Percentiles rank a stretch among this genome's conserved stretches.
Conservation (phyloP, 164 flowering plant genomes). For the Liriodendron chinense region DNA sequence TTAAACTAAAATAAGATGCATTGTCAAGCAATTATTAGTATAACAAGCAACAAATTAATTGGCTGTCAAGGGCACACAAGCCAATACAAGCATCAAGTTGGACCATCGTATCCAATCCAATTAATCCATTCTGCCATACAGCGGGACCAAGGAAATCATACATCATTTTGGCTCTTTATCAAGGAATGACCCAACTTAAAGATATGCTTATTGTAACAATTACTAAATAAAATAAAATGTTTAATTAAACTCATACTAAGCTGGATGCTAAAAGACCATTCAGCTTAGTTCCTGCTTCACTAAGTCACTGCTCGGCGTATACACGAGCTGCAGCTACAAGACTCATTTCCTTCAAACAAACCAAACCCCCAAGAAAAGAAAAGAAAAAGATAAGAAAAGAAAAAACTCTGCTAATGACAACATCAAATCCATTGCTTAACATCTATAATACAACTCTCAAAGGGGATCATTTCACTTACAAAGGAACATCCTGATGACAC, state of each 20-base stretch:
- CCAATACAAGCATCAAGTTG: too few species aligned
- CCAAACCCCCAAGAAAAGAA: not conserved
- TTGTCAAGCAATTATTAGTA: too few species aligned
- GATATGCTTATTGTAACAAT: not conserved
- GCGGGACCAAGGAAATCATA: not conserved
- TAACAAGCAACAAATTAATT: too few species aligned
- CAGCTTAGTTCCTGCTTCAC: constrained; percentile 11
- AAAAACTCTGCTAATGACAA: constrained; percentile 25
- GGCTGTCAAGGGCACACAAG: too few species aligned
- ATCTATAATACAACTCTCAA: constrained; percentile 27
- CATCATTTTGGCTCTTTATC: not conserved
- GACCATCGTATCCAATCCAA: too few species aligned
- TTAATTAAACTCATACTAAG: constrained; percentile 4
- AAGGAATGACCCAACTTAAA: not conserved
- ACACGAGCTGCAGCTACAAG: too few species aligned
- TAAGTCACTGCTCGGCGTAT: too few species aligned
- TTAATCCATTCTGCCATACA: too few species aligned
- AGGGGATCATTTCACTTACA: not conserved
- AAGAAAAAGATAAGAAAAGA: not conserved
- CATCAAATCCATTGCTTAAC: constrained; percentile 16
- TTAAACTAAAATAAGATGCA: too few species aligned
- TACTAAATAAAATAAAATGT: constrained; percentile 1
- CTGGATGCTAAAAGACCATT: constrained; percentile 12
- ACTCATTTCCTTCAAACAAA: too few species aligned
- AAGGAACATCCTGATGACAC: constrained; percentile 1